Conservation (phyloP, 257 asterid genomes). For the Phtheirospermum japonicum region DNA sequence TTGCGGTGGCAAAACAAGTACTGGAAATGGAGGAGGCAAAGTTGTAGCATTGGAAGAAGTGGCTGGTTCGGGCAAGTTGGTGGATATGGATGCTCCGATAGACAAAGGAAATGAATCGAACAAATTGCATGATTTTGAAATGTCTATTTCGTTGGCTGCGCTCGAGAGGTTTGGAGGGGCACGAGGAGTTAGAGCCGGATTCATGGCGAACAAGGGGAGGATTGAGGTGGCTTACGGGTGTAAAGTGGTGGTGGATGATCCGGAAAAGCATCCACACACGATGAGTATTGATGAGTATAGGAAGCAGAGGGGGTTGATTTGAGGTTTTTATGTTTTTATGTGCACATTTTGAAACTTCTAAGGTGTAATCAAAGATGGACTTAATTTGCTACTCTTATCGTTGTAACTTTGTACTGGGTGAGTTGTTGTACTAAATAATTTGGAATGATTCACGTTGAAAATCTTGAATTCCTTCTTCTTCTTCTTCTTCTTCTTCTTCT, state of each 20-base stretch:
- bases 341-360: too few species aligned
- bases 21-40: background rate
- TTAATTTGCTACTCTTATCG: too few species aligned
- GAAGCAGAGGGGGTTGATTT: constrained; percentile 67
- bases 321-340: background rate
- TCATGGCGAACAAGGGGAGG: constrained; percentile 67
- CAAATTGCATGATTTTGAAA: constrained; percentile 48
- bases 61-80: constrained; percentile 54
- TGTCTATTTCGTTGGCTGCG: constrained; percentile 53
- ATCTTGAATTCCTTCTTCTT: too few species aligned
- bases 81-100: constrained; percentile 65
- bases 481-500: too few species aligned
- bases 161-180: constrained; percentile 69
- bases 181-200: constrained; percentile 68
- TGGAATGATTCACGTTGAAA: too few species aligned
- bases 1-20: too few species aligned
- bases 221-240: constrained; percentile 62
- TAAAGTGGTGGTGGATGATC: constrained; percentile 58
- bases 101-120: constrained; percentile 57
- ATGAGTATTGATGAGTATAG: constrained; percentile 70
- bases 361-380: too few species aligned
- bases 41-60: background rate
- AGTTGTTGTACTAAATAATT: too few species aligned
- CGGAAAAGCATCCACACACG: constrained; percentile 59
- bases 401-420: too few species aligned